Base-by-base conservation (phyloP, 2,329 filamentous ascomycete genomes). In the Hypoxylon sp. region DNA sequence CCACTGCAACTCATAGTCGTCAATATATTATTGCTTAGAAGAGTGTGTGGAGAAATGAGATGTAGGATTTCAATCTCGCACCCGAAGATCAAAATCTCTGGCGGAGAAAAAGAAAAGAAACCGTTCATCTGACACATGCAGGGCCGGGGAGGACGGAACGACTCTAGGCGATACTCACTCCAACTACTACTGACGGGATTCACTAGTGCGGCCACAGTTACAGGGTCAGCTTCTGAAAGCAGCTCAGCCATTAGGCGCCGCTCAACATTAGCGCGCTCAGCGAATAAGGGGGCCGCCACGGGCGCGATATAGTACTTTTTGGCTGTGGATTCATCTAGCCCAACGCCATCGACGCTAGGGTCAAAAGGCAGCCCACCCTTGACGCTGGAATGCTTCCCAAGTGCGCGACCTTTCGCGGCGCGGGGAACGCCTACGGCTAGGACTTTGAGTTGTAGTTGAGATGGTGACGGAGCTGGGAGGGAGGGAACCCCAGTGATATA, bases 201-300 rank as follows among this genome's bases (percentile, higher is more conserved):
- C 10, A 37, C 57, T 19, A 69, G 35, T 14, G 52, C 66, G 3
- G 65, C 65, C 17, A 68, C 65, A 35, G 61, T 57, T n/a, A 54
- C 33, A 22, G 65, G 61, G 26, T 68, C 65, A 31, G 61, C 61
- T 17, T 52, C 65, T 5, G 61, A 9, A 9, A 19, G 8, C 10
- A 68, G 56, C 46, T 57, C 31, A 8, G 31, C 10, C 0, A 65
- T 31, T 13, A 50, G 33, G 17, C 26, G 37, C 4, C 42, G 52
- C 47, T 69, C 66, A 26, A 65, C 62, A 44, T 69, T 69, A 35
- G 62, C 66, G 39, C 62, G 57, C 62, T 69, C 66, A 42, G 66
- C 66, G 5, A 65, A 63, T 8, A 69, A 47, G 14, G 60, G 52
- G 3, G 53, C 53, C 2, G 46, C 44, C 17, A 24, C 4, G 9